Evolutionary conservation across 1,139 yeast genomes (phyloP), one percentile per base, ranked within the genome.

Genomic region (Meyerozyma sp.): DNA sequence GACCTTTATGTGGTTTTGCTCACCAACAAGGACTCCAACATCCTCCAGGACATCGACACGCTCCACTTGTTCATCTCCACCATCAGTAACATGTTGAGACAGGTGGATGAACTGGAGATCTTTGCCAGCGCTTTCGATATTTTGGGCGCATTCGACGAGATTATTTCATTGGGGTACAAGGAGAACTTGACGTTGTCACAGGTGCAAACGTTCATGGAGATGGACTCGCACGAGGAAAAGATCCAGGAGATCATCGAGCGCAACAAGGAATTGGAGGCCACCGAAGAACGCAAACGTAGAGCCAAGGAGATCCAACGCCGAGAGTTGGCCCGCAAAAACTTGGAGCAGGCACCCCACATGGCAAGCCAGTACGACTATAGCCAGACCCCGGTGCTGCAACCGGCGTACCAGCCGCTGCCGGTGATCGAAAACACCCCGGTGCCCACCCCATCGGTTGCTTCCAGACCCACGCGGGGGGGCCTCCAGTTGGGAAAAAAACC

Each of bases 191-290:
- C 94, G 1, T 63, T 86, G 53, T 67, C 82, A 45, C 98, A 93
- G 70, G 89, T 94, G 51, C 82, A 81, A 63, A 87, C 95, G 13
- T 93, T 88, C 68, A 74, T 94, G 67, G 94, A 90, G 62, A 93
- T 94, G 98, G 98, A 94, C 66, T 86, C 96, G 35, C 98, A 93
- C 61, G 98, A 94, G 67, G 99, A 94, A 68, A 91, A 89, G 73
- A 91, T 94, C 58, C 98, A 93, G 71, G 98, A 94, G 63, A 91
- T 93, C 61, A 93, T 94, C 57, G 98, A 93, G 66, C 82, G 95
- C 62, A 93, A 93, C 69, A 94, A 93, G 69, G 98, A 93, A 68
- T 74, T 89, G 60, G 98, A 93, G 66, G 98, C 98, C 38, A 84
- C 90, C 42, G 98, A 93, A 66, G 97, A 93, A 66, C 84, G 98